Conservation (phyloP, 164 flowering plant species). For the Kalanchoe fedtschenkoi region DNA sequence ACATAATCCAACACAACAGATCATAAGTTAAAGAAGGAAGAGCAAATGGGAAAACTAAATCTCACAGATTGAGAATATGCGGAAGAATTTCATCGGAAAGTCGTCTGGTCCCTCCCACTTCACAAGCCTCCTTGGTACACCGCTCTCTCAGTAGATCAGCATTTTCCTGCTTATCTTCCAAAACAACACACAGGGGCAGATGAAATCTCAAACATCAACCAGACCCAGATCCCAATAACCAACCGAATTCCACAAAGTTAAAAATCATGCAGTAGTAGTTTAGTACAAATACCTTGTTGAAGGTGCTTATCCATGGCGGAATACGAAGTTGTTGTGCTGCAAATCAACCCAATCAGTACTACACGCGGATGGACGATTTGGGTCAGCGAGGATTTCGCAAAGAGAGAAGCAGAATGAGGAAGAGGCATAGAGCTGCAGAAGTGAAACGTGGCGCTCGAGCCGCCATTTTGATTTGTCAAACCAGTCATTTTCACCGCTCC, state of each 20-base stretch:
- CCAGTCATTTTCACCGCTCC: background rate
- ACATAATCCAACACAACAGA: background rate
- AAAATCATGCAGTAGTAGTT: no score
- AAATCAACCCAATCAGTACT: background rate
- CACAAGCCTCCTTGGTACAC: conserved; percentile 18
- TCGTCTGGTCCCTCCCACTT: conserved; percentile 13
- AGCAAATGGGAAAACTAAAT: background rate
- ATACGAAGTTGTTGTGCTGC: background rate
- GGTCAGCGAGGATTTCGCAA: background rate
- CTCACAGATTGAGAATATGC: conserved; percentile 64
- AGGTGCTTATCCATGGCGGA: conserved; percentile 9
- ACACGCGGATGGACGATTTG: background rate
- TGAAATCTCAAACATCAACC: conserved; percentile 1
- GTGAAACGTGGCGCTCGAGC: background rate
- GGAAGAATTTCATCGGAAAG: conserved; percentile 46
- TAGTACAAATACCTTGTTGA: conserved; percentile 9
- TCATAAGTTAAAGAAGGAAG: no score
- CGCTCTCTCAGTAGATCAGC: conserved; percentile 19
- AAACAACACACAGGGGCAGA: background rate
- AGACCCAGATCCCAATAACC: background rate
- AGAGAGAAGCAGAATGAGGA: background rate
- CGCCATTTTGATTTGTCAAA: background rate
- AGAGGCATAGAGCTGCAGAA: background rate
- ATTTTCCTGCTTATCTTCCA: conserved; percentile 4
- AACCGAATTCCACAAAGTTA: background rate